These are phyloP conservation scores for Berberis thunbergii DNA, from an alignment of 164 flowering plant genomes.

Conservation along the genomic window DNA sequence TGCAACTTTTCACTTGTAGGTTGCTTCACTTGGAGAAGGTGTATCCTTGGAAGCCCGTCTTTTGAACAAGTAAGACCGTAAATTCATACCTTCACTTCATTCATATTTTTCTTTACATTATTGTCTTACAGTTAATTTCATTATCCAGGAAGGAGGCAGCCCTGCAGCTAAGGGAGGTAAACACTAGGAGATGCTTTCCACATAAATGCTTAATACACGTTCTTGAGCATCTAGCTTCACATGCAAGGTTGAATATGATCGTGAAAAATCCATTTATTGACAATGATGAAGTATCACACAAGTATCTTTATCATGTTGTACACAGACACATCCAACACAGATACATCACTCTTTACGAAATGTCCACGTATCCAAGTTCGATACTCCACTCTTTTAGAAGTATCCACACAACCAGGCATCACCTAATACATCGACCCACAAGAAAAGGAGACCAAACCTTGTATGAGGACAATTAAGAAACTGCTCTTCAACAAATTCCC, in stretches of 20 bases:
- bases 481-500: no score
- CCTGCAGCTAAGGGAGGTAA: constrained; percentile 79
- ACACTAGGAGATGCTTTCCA: constrained; percentile 6
- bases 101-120: constrained; percentile 3
- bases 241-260: not conserved
- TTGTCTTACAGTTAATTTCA: constrained; percentile 11
- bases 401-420: no score
- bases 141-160: constrained; percentile 79
- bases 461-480: no score
- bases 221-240: not conserved
- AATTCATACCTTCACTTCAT: constrained; percentile 2
- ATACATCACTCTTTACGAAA: no score
- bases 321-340: no score
- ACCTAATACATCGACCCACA: no score
- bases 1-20: constrained; percentile 23
- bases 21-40: constrained; percentile 84
- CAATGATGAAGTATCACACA: no score
- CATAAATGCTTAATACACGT: not conserved
- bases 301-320: no score
- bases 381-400: no score
- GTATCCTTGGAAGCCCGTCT: constrained; percentile 74
- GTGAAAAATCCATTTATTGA: not conserved
- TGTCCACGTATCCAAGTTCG: no score
- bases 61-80: constrained; percentile 57
- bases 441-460: no score